Evolutionary conservation across 2,329 filamentous ascomycete genomes (phyloP).

Genomic region (Gnomoniopsis smithogilvyi): DNA sequence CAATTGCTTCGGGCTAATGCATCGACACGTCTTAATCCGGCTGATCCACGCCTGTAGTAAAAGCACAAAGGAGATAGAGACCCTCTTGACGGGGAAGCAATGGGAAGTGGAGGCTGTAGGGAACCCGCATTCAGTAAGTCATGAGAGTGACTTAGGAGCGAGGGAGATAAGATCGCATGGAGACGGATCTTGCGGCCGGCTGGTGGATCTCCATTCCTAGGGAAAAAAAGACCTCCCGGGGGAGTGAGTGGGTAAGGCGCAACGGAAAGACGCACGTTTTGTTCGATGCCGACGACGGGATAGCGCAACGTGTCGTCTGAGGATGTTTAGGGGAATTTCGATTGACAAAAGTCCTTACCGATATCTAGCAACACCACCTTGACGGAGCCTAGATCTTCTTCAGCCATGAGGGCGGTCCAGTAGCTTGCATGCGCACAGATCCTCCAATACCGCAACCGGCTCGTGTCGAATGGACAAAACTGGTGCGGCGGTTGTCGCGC

Average conservation of each 20-base stretch:
- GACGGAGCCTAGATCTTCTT: conserved; percentile 27
- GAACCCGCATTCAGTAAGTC: conserved; percentile 15
- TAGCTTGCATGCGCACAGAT: conserved; percentile 5
- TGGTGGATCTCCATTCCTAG: too few species aligned
- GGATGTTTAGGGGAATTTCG: background rate
- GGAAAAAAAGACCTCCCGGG: too few species aligned
- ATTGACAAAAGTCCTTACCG: conserved; percentile 37
- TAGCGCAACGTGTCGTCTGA: background rate
- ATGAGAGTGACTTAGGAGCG: background rate
- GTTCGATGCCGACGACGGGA: background rate
- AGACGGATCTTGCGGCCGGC: too few species aligned
- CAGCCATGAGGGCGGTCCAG: conserved; percentile 28
- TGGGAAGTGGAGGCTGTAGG: background rate
- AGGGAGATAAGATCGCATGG: too few species aligned
- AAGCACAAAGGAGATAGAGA: background rate
- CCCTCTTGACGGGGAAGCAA: background rate
- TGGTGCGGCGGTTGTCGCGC: conserved; percentile 1
- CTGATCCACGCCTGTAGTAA: background rate
- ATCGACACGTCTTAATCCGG: conserved; percentile 20
- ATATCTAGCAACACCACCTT: conserved; percentile 56
- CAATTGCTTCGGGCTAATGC: conserved; percentile 34
- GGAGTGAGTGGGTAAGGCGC: too few species aligned
- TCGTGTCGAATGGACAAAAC: too few species aligned
- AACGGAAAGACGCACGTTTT: too few species aligned
- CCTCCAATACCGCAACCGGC: too few species aligned